Percentiles rank a stretch among this genome's conserved stretches.
These are phyloP conservation scores for Malus asiatica DNA, from an alignment of 306 rosid species.

Conservation along the genomic window DNA sequence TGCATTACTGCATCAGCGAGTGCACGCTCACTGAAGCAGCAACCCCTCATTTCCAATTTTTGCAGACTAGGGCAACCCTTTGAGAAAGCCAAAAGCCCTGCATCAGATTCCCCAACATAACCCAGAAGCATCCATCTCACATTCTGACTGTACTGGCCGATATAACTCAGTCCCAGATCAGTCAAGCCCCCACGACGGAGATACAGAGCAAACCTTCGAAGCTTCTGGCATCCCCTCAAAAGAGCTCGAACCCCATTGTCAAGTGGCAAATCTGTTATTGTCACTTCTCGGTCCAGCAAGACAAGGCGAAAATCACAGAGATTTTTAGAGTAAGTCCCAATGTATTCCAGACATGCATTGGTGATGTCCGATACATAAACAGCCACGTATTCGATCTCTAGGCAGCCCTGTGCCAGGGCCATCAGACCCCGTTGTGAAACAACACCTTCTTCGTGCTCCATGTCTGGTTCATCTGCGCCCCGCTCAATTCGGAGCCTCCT, in stretches of 20 bases:
- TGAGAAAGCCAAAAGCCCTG: conserved; percentile 69
- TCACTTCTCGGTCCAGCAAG: conserved; percentile 69
- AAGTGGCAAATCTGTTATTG: conserved; percentile 76
- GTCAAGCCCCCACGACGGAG: conserved; percentile 81
- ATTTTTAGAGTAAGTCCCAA: conserved; percentile 67
- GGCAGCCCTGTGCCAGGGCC: conserved; percentile 85
- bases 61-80: conserved; percentile 89
- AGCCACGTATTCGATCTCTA: conserved; percentile 77
- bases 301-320: conserved; percentile 90
- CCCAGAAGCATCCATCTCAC: conserved; percentile 99
- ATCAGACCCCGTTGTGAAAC: conserved; percentile 92
- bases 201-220: conserved; percentile 80
- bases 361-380: conserved; percentile 87
- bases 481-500: conserved; percentile 85
- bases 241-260: conserved; percentile 87
- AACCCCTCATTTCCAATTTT: conserved; percentile 89
- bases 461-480: conserved; percentile 84
- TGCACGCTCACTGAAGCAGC: conserved; percentile 83
- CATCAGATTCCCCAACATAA: conserved; percentile 76
- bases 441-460: conserved; percentile 85
- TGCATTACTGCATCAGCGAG: conserved; percentile 61
- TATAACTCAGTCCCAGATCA: conserved; percentile 65
- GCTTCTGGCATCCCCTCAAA: conserved; percentile 74
- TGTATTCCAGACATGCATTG: conserved; percentile 58
- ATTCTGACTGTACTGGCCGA: conserved; percentile 75